phyloP scores from a whole-genome alignment of 345 rosid genomes.

The Citrus medica region DNA sequence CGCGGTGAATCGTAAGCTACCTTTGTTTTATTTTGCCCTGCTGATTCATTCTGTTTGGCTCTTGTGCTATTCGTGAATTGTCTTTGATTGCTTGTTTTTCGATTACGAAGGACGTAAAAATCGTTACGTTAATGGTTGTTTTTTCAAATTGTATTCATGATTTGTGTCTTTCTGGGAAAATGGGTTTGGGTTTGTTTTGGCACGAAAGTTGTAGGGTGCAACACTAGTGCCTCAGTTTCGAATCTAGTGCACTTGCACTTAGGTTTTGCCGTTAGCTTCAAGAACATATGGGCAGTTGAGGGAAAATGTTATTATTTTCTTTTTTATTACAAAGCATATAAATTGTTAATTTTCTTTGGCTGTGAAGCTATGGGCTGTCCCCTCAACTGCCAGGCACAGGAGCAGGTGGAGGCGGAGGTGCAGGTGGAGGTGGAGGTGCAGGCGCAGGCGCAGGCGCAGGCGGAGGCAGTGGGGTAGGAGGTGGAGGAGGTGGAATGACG shows the following conservation, averaged over 20 bases:
- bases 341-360: constrained; percentile 4
- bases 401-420: constrained; percentile 8
- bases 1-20: constrained; percentile 75
- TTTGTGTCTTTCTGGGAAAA: not conserved
- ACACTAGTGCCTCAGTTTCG: not conserved
- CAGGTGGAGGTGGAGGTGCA: constrained; percentile 25
- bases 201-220: not conserved
- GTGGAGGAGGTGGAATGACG: constrained; percentile 28
- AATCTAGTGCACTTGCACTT: not conserved
- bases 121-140: not conserved
- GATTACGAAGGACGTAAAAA: not conserved
- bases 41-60: not conserved
- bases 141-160: not conserved
- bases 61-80: not conserved
- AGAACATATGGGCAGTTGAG: not conserved
- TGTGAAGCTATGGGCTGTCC: constrained; percentile 50
- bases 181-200: not conserved
- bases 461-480: constrained; percentile 19
- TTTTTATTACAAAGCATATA: not conserved
- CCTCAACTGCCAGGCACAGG: constrained; percentile 41
- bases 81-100: not conserved
- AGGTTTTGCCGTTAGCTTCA: not conserved
- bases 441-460: constrained; percentile 4
- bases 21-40: not conserved
- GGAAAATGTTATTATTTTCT: not conserved